Percentiles rank a stretch among this genome's conserved stretches.
Conservation (phyloP, 345 rosid genomes). For the Geranium brycei region DNA sequence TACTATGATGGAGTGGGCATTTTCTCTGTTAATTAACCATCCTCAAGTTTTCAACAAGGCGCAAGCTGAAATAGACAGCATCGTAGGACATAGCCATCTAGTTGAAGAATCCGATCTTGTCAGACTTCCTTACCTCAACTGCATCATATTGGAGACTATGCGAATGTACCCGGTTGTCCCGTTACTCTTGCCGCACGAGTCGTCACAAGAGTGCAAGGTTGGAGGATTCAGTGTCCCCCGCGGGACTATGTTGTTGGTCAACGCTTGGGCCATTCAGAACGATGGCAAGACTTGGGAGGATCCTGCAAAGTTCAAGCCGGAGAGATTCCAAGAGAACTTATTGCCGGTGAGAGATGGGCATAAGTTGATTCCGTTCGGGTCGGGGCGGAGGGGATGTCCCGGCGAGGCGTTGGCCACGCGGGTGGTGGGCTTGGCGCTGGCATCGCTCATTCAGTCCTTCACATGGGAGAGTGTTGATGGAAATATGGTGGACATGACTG, state of each 20-base stretch:
- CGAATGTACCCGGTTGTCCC: slow-evolving; percentile 26
- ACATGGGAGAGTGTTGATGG: slow-evolving; percentile 15
- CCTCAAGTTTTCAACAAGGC: slow-evolving; percentile 19
- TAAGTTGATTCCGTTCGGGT: slow-evolving; percentile 39
- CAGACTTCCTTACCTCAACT: slow-evolving; percentile 19
- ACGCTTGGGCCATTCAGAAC: slow-evolving; percentile 30
- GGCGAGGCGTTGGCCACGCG: slow-evolving; percentile 34
- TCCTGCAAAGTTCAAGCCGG: slow-evolving; percentile 30
- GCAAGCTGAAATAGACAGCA: slow-evolving; percentile 12
- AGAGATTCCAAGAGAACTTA: slow-evolving; percentile 28
- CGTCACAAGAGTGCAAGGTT: slow-evolving; percentile 24
- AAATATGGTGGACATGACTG: slow-evolving; percentile 32
- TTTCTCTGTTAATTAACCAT: slow-evolving; percentile 25
- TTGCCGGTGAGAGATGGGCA: slow-evolving; percentile 29
- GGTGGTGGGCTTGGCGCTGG: slow-evolving; percentile 36
- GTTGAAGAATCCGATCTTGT: slow-evolving; percentile 18
- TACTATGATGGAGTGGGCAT: slow-evolving; percentile 29
- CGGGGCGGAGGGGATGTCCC: slow-evolving; percentile 52
- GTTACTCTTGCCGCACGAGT: slow-evolving; percentile 22
- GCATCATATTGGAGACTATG: slow-evolving; percentile 23
- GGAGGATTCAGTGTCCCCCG: slow-evolving; percentile 23
- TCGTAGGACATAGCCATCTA: slow-evolving; percentile 13
- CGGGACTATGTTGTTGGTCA: slow-evolving; percentile 26
- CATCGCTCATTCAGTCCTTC: slow-evolving; percentile 38
- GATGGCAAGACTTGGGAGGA: slow-evolving; percentile 29